These are phyloP conservation scores for Ceriops tagal DNA, from an alignment of 345 rosid genomes.

Conservation along the genomic window DNA sequence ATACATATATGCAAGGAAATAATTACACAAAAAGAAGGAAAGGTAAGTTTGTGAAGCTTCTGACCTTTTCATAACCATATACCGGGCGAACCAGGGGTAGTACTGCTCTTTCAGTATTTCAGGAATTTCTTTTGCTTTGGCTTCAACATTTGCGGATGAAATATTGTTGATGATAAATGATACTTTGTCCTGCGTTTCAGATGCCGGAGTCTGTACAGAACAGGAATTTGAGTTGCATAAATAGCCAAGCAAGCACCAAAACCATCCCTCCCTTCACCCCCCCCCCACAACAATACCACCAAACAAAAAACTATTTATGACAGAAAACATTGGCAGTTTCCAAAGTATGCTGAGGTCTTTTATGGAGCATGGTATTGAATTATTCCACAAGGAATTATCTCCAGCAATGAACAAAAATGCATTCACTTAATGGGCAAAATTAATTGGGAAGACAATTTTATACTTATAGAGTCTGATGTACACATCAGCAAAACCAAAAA, in stretches of 20 bases:
- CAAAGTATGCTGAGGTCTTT: no score
- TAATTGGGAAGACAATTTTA: background rate
- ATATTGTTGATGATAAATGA: constrained; percentile 87
- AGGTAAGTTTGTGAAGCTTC: background rate
- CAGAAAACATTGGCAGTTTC: no score
- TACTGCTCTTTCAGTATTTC: constrained; percentile 78
- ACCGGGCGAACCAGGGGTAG: constrained; percentile 95
- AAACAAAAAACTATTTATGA: no score
- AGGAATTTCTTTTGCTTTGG: constrained; percentile 77
- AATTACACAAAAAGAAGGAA: background rate
- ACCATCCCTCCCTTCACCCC: no score
- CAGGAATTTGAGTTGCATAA: background rate
- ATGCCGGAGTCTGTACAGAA: constrained; percentile 66
- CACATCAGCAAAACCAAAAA: background rate
- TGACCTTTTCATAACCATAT: constrained; percentile 98
- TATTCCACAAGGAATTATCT: no score
- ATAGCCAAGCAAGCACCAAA: no score
- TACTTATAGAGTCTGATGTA: background rate
- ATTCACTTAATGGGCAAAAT: background rate
- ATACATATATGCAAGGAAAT: background rate
- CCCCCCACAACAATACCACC: no score
- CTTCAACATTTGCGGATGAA: constrained; percentile 70
- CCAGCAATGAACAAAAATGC: background rate
- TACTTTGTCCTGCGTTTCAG: constrained; percentile 83
- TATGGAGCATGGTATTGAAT: no score